A percentile compares a stretch with the other conserved stretches of the same genome.
These are phyloP conservation scores for Amanita jacksonii DNA, from an alignment of 768 basidiomycete species.

Conservation along the genomic window DNA sequence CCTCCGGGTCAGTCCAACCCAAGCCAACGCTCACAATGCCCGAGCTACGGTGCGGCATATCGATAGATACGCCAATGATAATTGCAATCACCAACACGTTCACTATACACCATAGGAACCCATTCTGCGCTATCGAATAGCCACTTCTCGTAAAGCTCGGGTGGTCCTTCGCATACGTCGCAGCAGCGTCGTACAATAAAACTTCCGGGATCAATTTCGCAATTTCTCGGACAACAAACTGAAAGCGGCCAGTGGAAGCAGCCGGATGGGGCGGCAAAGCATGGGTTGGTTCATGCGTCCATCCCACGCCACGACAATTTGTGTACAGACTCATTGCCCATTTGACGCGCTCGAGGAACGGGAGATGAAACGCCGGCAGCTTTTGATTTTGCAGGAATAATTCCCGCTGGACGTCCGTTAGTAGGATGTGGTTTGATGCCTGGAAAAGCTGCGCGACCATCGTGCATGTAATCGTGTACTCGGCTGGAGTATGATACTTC, in stretches of 20 bases:
- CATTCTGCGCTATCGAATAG: conserved; percentile 6
- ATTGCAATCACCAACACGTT: conserved; percentile 13
- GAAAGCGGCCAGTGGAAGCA: conserved; percentile 12
- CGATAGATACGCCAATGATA: conserved; percentile 8
- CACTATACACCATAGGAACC: conserved; percentile 8
- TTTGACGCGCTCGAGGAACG: conserved; percentile 11
- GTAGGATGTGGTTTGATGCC: conserved; percentile 8
- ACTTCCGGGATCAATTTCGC: conserved; percentile 8
- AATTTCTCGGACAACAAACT: conserved; percentile 15
- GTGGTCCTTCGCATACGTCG: conserved; percentile 7
- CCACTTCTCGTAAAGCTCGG: conserved; percentile 11
- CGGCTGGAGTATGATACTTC: background rate
- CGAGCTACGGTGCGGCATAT: conserved; percentile 5
- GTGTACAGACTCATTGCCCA: conserved; percentile 22
- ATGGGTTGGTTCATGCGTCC: conserved; percentile 20
- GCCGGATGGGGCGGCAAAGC: conserved; percentile 11
- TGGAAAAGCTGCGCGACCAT: background rate
- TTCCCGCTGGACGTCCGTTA: conserved; percentile 9
- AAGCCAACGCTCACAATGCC: conserved; percentile 8
- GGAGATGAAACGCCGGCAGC: background rate
- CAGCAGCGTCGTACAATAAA: conserved; percentile 15
- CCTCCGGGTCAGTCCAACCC: conserved; percentile 14
- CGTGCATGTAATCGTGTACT: conserved; percentile 11
- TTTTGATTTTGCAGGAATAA: background rate
- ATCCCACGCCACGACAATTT: conserved; percentile 25